Conservation (phyloP, 441 rosid genomes). For the Macaranga tanarius region DNA sequence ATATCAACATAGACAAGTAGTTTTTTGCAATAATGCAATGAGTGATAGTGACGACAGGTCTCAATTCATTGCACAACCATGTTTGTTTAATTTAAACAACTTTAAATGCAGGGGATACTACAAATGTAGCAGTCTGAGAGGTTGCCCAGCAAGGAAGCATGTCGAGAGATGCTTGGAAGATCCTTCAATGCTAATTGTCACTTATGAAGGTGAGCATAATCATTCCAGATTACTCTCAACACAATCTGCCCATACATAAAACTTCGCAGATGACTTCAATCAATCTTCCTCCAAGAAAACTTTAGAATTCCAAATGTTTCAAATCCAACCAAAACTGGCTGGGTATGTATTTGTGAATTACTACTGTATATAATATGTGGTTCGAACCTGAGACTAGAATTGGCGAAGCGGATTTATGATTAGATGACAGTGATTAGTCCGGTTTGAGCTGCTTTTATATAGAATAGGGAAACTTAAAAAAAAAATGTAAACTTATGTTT, state of each 20-base stretch:
- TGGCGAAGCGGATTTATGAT: constrained; percentile 3
- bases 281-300: constrained; percentile 25
- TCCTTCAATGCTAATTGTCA: constrained; percentile 80
- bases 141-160: constrained; percentile 96
- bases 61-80: neutral
- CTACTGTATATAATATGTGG: constrained; percentile 29
- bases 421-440: constrained; percentile 1
- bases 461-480: neutral
- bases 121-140: constrained; percentile 93
- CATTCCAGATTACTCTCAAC: constrained; percentile 57
- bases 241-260: constrained; percentile 58
- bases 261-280: constrained; percentile 3
- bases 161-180: constrained; percentile 92
- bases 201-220: constrained; percentile 92
- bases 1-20: neutral
- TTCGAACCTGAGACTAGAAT: constrained; percentile 15
- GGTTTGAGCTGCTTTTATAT: constrained; percentile 19
- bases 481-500: constrained; percentile 1
- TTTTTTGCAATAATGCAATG: neutral
- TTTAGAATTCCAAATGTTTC: constrained; percentile 13
- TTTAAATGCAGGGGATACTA: constrained; percentile 74
- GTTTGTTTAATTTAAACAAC: neutral
- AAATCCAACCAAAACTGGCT: constrained; percentile 15
- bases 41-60: neutral
- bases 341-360: constrained; percentile 27